Conservation (phyloP, 2,329 filamentous ascomycete species). For the Botryotinia globosa region DNA sequence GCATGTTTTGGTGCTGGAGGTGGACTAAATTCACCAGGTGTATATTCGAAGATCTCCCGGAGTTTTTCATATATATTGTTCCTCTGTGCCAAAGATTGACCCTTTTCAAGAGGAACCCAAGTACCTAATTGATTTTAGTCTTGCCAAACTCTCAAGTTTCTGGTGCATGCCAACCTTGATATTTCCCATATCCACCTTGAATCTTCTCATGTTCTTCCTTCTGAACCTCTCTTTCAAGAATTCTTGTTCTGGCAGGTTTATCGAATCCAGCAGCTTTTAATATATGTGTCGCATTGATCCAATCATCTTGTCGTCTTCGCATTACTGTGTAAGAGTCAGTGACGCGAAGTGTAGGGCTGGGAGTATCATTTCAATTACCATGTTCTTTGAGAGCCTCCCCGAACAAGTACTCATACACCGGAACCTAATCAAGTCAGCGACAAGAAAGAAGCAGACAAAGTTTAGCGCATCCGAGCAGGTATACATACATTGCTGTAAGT, state of each 20-base stretch:
- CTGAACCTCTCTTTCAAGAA: slow-evolving; percentile 93
- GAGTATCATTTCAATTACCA: slow-evolving; percentile 43
- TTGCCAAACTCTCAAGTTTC: slow-evolving; percentile 18
- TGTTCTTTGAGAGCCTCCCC: slow-evolving; percentile 74
- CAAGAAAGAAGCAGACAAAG: not conserved
- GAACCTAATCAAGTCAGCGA: slow-evolving; percentile 58
- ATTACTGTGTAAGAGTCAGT: slow-evolving; percentile 54
- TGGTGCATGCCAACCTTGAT: slow-evolving; percentile 64
- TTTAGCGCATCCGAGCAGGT: not conserved
- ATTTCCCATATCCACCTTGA: slow-evolving; percentile 97
- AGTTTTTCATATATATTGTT: slow-evolving; percentile 85
- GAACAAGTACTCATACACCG: slow-evolving; percentile 91
- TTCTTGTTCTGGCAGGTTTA: slow-evolving; percentile 91
- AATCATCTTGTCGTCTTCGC: slow-evolving; percentile 88
- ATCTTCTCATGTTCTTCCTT: slow-evolving; percentile 97
- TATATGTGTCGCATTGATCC: slow-evolving; percentile 99
- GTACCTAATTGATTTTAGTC: slow-evolving; percentile 59
- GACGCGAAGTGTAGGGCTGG: not conserved
- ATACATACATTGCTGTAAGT: slow-evolving; percentile 64
- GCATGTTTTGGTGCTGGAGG: slow-evolving; percentile 92
- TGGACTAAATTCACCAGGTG: slow-evolving; percentile 79
- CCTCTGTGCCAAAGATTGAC: slow-evolving; percentile 76
- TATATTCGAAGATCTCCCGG: slow-evolving; percentile 83
- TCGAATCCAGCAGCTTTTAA: slow-evolving; percentile 96
- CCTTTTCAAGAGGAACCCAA: slow-evolving; percentile 87